Conservation (phyloP, 768 basidiomycete genomes). For the Auriscalpium vulgare region DNA sequence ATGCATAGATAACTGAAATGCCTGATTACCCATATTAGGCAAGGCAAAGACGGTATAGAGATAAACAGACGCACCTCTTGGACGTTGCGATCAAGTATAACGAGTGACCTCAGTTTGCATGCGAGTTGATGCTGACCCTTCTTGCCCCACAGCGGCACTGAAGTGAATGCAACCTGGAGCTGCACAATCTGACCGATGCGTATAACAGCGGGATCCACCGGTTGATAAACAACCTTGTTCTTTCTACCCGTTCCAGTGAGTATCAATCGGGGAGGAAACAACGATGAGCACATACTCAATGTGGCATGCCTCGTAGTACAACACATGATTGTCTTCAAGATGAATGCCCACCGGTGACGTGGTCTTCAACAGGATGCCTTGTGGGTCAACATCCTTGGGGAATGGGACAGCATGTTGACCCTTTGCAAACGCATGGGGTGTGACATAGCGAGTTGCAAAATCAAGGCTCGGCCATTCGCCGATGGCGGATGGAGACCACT, state of each 20-base stretch:
- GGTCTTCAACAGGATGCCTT: background rate
- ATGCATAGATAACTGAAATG: background rate
- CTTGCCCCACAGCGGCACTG: background rate
- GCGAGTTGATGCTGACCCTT: background rate
- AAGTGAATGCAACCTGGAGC: background rate
- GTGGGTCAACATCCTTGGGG: background rate
- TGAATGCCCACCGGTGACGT: background rate
- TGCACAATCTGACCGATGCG: background rate
- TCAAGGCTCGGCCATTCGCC: background rate
- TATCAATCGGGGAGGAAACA: background rate
- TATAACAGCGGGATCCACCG: background rate
- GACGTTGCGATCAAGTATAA: background rate
- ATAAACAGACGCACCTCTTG: background rate
- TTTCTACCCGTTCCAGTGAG: background rate
- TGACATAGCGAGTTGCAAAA: background rate
- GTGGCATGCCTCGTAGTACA: background rate
- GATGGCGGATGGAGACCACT: background rate
- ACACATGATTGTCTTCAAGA: background rate
- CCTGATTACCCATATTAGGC: background rate
- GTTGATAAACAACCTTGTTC: background rate
- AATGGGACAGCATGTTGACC: background rate
- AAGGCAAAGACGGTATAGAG: background rate
- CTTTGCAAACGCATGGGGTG: background rate
- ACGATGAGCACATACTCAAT: background rate
- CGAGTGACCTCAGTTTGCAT: background rate